Evolutionary conservation across 129 eudicot genomes (phyloP).

Genomic region (Flaveria trinervia): DNA sequence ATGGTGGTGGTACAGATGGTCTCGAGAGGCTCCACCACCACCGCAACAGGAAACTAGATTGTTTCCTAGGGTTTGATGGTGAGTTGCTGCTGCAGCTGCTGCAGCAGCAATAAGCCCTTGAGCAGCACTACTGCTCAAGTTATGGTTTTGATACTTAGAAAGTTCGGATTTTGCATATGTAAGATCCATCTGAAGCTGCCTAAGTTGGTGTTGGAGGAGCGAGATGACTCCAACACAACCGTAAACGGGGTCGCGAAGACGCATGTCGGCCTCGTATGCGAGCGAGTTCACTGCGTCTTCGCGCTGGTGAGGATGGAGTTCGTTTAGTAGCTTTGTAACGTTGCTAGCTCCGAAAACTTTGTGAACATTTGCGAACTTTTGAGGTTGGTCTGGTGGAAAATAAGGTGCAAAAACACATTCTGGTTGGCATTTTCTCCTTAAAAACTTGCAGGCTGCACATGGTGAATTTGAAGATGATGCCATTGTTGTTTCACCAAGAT

Average conservation of each 20-base stretch:
- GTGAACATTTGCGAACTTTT: conserved; percentile 85
- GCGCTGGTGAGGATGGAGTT: conserved; percentile 84
- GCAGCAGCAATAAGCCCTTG: conserved; percentile 53
- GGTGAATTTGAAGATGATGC: conserved; percentile 80
- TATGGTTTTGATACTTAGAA: conserved; percentile 70
- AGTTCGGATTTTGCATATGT: conserved; percentile 79
- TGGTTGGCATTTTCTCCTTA: conserved; percentile 86
- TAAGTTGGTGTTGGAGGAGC: conserved; percentile 86
- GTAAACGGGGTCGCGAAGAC: conserved; percentile 86
- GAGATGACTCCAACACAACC: conserved; percentile 96
- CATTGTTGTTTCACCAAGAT: conserved; percentile 34
- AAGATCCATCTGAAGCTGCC: conserved; percentile 81
- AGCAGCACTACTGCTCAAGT: conserved; percentile 32
- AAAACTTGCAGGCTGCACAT: conserved; percentile 91
- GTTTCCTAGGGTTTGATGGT: conserved; percentile 51
- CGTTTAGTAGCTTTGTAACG: conserved; percentile 82
- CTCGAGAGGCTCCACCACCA: conserved; percentile 47
- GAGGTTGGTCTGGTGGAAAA: conserved; percentile 93
- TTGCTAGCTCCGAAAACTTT: conserved; percentile 92
- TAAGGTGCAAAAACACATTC: conserved; percentile 94
- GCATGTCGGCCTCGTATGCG: conserved; percentile 91
- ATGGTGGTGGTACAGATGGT: conserved; percentile 49
- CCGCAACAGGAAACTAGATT: conserved; percentile 33
- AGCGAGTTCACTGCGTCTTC: conserved; percentile 90
- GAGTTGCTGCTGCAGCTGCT: conserved; percentile 43